Evolutionary conservation across 75 land plant genomes (phyloP), one percentile per base, ranked within the genome.

Genomic region (Isoetes taiwanensis): DNA sequence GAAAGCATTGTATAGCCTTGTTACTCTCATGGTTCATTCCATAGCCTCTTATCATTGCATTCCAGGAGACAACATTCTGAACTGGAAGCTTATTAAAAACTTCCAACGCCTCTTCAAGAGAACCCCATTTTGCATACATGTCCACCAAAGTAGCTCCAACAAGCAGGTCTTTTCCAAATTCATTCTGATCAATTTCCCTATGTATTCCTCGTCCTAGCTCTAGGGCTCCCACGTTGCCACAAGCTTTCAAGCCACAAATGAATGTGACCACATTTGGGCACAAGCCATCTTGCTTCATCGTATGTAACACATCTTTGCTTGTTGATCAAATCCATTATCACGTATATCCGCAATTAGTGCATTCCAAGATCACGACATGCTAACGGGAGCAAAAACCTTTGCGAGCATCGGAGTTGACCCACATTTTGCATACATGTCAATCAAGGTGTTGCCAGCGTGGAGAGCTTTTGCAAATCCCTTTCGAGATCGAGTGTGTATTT

Each of bases 111-210:
- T 58, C 60, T 6, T 12, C 5, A 11, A 58, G 17, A 21, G 12
- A 8, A 11, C 60, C 60, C 16, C 48, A 33, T 30, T 23, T 58
- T 8, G 32, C 30, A 30, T 58, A 58, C 48, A 34, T 33, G 9
- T 34, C 4, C 6, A 58, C 37, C n/a, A 58, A 17, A 34, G 60
- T n/a, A 24, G 33, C 37, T 14, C 52, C 48, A 28, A 34, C 60
- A 11, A 3, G 3, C 9, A 58, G 16, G 37, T 58, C 50, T 9
- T 10, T 33, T 8, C 37, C 60, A 24, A 58, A 30, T 3, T 23
- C 60, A 16, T 34, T 25, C 16, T 17, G 12, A 12, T 8, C 12
- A 12, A 35, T 23, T 10, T 30, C n/a, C 10, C 19, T 46, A 34
- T 58, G 60, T 34, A 58, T 16, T 3, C 20, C 50, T 23, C 23